A percentile compares a stretch with the other conserved stretches of the same genome.
These are phyloP conservation scores for Capsella bursapastoris DNA, from an alignment of 345 rosid species.

Conservation along the genomic window DNA sequence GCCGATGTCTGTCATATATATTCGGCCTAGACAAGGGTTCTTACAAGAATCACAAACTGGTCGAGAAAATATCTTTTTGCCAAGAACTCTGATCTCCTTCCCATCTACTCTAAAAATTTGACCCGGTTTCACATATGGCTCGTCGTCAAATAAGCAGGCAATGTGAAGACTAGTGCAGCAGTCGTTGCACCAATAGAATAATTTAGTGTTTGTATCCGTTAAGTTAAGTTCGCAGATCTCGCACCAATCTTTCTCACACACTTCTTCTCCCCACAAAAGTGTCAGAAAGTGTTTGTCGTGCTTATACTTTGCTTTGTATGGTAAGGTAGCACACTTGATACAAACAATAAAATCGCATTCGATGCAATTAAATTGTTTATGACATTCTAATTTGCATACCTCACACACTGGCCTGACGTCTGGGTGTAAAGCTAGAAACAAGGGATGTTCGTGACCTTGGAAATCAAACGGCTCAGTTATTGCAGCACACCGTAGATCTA, in stretches of 20 bases:
- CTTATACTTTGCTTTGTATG: background rate
- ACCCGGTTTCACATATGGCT: background rate
- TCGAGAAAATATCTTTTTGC: background rate
- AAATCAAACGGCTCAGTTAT: constrained; percentile 14
- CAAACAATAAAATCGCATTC: background rate
- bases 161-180: background rate
- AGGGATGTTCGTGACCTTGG: background rate
- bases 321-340: constrained; percentile 5
- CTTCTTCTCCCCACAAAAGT: background rate
- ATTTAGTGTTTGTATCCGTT: background rate
- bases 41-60: background rate
- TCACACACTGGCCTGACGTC: background rate
- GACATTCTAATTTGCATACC: background rate
- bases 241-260: background rate
- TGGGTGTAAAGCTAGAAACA: background rate
- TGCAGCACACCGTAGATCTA: constrained; percentile 7
- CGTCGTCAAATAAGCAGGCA: background rate
- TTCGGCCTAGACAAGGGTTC: background rate
- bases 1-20: background rate
- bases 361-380: background rate
- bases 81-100: background rate
- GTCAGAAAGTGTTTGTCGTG: constrained; percentile 11
- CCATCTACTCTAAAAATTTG: background rate
- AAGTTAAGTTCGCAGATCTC: background rate
- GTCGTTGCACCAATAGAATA: background rate